A percentile compares a stretch with the other conserved stretches of the same genome.
Evolutionary conservation across 768 basidiomycete genomes (phyloP).

Genomic region (Tylopilus balloui): DNA sequence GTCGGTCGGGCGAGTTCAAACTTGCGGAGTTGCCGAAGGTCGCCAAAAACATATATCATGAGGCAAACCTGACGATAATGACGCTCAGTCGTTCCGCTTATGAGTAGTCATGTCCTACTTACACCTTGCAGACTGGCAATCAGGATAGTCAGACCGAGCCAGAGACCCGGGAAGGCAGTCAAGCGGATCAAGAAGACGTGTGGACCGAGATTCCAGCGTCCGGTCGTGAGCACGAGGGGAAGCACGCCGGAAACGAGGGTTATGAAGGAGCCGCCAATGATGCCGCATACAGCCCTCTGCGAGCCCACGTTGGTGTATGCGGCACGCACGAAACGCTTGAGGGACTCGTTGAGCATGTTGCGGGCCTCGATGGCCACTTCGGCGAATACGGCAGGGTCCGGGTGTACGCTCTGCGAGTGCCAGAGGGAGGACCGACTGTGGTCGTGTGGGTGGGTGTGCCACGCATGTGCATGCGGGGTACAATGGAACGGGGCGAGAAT

Average conservation of each 20-base stretch:
- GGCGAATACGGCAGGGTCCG: slow-evolving; percentile 61
- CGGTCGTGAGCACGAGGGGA: slow-evolving; percentile 47
- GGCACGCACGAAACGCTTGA: slow-evolving; percentile 62
- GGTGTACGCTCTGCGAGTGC: slow-evolving; percentile 40
- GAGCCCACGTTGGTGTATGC: slow-evolving; percentile 69
- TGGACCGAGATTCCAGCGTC: slow-evolving; percentile 31
- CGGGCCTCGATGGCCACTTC: slow-evolving; percentile 56
- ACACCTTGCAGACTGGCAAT: slow-evolving; percentile 66
- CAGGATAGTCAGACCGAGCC: slow-evolving; percentile 62
- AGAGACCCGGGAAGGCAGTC: slow-evolving; percentile 60
- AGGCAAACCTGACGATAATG: slow-evolving; percentile 48
- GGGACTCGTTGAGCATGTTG: slow-evolving; percentile 57
- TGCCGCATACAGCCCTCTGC: slow-evolving; percentile 63
- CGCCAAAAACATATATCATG: slow-evolving; percentile 76
- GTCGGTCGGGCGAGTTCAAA: slow-evolving; percentile 72
- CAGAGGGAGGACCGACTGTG: slow-evolving; percentile 13
- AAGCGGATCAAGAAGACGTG: slow-evolving; percentile 52
- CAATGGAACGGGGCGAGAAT: slow-evolving; percentile 57
- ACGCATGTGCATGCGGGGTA: slow-evolving; percentile 32
- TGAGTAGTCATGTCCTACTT: slow-evolving; percentile 12
- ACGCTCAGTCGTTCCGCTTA: background rate
- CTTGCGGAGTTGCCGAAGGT: slow-evolving; percentile 70
- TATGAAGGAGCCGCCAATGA: slow-evolving; percentile 55
- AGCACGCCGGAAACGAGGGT: slow-evolving; percentile 44
- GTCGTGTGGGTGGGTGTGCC: slow-evolving; percentile 4